A percentile compares a stretch with the other conserved stretches of the same genome.
Conservation (phyloP, 257 asterid genomes). For the Avicennia marina region DNA sequence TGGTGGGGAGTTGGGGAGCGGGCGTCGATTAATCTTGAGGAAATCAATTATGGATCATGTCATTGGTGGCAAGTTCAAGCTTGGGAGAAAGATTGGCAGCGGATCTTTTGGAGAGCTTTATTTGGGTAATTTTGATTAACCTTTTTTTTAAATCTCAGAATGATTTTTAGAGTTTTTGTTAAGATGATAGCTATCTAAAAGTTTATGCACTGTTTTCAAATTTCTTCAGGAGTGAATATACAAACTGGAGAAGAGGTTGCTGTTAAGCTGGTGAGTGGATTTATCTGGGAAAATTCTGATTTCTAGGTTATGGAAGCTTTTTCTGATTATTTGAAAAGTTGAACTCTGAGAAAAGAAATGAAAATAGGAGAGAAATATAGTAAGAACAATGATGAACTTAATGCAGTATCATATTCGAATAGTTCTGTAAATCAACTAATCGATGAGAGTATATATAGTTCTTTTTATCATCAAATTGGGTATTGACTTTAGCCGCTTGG, state of each 20-base stretch:
- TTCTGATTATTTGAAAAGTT: background rate
- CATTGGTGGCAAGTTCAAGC: constrained; percentile 88
- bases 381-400: no score
- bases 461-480: no score
- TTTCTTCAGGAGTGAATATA: constrained; percentile 67
- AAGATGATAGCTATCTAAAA: background rate
- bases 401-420: no score
- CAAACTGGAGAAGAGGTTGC: constrained; percentile 99
- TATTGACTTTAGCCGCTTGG: no score
- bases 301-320: background rate
- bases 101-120: constrained; percentile 99
- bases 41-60: constrained; percentile 76
- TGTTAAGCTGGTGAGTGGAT: constrained; percentile 72
- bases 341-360: background rate
- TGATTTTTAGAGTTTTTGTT: constrained; percentile 6
- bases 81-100: constrained; percentile 93
- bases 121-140: constrained; percentile 50
- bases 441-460: no score
- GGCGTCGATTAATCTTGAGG: constrained; percentile 11
- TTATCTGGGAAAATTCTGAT: background rate
- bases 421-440: no score
- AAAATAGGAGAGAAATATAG: background rate
- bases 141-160: background rate
- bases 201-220: constrained; percentile 8
- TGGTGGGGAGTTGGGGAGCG: background rate